Evolutionary conservation across 148 eudicot genomes (phyloP).

Genomic region (Camellia granthamiana): DNA sequence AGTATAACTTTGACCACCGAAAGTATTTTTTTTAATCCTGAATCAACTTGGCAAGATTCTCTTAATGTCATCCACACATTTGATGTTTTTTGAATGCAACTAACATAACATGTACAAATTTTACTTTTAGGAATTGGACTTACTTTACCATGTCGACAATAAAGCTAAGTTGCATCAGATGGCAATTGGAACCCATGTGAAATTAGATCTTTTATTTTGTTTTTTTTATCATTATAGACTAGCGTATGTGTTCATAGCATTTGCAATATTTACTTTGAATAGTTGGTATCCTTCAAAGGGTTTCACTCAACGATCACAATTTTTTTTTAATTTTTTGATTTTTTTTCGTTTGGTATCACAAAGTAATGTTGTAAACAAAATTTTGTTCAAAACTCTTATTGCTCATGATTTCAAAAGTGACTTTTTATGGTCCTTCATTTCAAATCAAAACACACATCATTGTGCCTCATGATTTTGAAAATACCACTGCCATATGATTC

Average conservation of each 20-base stretch:
- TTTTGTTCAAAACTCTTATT: too few species aligned
- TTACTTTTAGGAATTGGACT: not conserved
- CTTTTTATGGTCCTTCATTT: not conserved
- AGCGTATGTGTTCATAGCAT: not conserved
- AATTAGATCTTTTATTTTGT: not conserved
- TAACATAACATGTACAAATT: not conserved
- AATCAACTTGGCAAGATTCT: constrained; percentile 7
- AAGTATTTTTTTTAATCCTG: not conserved
- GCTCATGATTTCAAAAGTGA: not conserved
- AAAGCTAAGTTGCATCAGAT: not conserved
- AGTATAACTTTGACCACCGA: not conserved
- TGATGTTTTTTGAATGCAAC: not conserved
- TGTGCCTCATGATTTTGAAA: too few species aligned
- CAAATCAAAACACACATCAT: too few species aligned
- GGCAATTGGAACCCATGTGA: not conserved
- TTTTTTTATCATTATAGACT: not conserved
- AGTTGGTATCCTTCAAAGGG: not conserved
- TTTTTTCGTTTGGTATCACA: too few species aligned
- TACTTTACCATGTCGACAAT: not conserved
- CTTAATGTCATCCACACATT: not conserved
- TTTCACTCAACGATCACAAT: not conserved
- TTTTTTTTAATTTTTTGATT: not conserved
- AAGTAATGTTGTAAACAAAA: too few species aligned
- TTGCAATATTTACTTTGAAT: not conserved
- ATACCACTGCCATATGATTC: too few species aligned